phyloP scores from a whole-genome alignment of 2,329 filamentous ascomycete species.

The Bretziella fagacearum region DNA sequence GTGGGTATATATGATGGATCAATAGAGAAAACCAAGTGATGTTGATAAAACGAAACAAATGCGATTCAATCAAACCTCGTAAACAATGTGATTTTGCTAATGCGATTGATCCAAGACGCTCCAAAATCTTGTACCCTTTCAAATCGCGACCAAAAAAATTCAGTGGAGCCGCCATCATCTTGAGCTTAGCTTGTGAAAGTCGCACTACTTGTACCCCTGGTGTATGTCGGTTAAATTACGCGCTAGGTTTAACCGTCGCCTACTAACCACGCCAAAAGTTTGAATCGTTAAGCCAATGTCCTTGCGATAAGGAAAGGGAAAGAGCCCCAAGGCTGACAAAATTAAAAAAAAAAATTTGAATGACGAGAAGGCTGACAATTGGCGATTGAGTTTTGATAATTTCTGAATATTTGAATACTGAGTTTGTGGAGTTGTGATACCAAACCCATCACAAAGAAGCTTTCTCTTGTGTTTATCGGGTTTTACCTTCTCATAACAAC shows the following conservation, averaged over 20 bases:
- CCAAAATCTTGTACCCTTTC: not conserved
- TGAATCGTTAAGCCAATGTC: not conserved
- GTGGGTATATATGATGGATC: not conserved
- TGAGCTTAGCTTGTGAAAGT: not conserved
- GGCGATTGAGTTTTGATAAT: not conserved
- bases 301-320: not conserved
- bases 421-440: not conserved
- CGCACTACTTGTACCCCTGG: slow-evolving; percentile 1
- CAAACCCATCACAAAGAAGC: not conserved
- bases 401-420: not conserved
- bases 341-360: not conserved
- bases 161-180: not conserved
- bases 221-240: slow-evolving; percentile 5
- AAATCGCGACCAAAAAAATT: slow-evolving; percentile 9
- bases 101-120: not conserved
- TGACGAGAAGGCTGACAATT: slow-evolving; percentile 12
- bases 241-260: slow-evolving; percentile 5
- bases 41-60: not conserved
- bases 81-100: not conserved
- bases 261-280: not conserved
- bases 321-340: slow-evolving; percentile 11
- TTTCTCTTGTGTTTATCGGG: not conserved
- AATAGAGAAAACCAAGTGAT: not conserved
- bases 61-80: not conserved
- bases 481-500: not conserved